Conservation (phyloP, 257 asterid species). For the Fraxinus americana region DNA sequence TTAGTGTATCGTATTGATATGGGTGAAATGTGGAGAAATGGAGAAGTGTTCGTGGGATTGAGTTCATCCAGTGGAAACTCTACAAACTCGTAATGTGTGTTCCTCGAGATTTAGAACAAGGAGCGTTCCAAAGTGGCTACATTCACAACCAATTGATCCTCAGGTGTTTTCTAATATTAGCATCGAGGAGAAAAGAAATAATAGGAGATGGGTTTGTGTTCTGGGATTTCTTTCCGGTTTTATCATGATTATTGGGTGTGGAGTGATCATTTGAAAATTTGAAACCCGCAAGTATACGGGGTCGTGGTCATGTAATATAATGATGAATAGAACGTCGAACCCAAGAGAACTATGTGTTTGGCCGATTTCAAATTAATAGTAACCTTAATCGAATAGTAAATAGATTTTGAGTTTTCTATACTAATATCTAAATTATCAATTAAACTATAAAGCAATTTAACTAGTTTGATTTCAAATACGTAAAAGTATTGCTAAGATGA, state of each 20-base stretch:
- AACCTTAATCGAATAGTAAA: too few species aligned
- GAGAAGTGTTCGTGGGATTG: constrained; percentile 64
- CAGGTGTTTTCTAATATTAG: constrained; percentile 30
- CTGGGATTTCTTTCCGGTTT: constrained; percentile 58
- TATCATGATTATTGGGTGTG: constrained; percentile 64
- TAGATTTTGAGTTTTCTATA: too few species aligned
- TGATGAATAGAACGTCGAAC: too few species aligned
- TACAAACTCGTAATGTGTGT: constrained; percentile 63
- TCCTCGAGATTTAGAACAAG: constrained; percentile 64
- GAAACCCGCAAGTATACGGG: too few species aligned
- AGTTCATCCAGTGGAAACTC: constrained; percentile 66
- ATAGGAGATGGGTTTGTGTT: constrained; percentile 45
- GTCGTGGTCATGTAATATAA: too few species aligned
- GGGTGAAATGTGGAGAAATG: constrained; percentile 62
- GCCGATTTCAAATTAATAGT: too few species aligned
- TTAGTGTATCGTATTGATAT: constrained; percentile 63
- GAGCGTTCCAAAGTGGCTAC: constrained; percentile 64
- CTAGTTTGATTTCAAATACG: too few species aligned
- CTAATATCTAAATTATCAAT: too few species aligned
- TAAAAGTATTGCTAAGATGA: too few species aligned
- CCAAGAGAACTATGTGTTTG: too few species aligned
- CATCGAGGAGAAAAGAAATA: constrained; percentile 34
- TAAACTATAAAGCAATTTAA: too few species aligned
- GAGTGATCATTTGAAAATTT: constrained; percentile 19
- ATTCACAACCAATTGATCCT: constrained; percentile 72